These are phyloP conservation scores for Monosporascus sp. DNA, from an alignment of 2,329 filamentous ascomycete species.

Conservation along the genomic window DNA sequence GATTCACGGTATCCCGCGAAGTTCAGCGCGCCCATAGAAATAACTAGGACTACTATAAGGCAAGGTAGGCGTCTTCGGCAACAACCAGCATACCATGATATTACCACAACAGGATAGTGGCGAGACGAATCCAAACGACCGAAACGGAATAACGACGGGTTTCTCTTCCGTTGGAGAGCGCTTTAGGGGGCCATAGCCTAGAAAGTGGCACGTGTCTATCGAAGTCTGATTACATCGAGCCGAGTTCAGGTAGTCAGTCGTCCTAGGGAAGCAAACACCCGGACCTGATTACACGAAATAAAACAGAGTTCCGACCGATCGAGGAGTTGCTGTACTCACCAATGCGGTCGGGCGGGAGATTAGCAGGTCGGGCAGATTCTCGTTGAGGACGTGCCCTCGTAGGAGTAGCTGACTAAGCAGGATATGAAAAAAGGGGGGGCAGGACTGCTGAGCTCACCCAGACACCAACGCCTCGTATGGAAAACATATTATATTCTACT, in stretches of 20 bases:
- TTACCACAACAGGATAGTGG: constrained; percentile 21
- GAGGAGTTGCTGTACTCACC: constrained; percentile 19
- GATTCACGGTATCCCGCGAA: too few species aligned
- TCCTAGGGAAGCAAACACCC: constrained; percentile 21
- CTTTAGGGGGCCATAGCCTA: constrained; percentile 19
- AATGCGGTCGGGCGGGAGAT: constrained; percentile 20
- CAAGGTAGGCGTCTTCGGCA: constrained; percentile 37
- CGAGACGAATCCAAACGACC: constrained; percentile 10
- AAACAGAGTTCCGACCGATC: constrained; percentile 20
- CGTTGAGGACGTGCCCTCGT: constrained; percentile 13
- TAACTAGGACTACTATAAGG: too few species aligned
- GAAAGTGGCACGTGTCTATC: constrained; percentile 18
- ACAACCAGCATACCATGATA: constrained; percentile 31
- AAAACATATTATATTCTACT: too few species aligned
- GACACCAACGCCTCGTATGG: too few species aligned
- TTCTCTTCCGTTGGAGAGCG: constrained; percentile 25
- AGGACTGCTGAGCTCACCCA: not conserved
- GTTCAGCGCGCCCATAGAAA: too few species aligned
- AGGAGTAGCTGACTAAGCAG: constrained; percentile 14
- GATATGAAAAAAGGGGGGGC: constrained; percentile 1
- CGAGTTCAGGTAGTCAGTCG: constrained; percentile 16
- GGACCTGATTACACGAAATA: constrained; percentile 10
- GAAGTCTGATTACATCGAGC: constrained; percentile 20
- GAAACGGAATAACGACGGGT: constrained; percentile 19
- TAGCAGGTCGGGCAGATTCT: constrained; percentile 17